These are phyloP conservation scores for Agapanthus africanus DNA, from an alignment of 106 monocot species.

Conservation along the genomic window DNA sequence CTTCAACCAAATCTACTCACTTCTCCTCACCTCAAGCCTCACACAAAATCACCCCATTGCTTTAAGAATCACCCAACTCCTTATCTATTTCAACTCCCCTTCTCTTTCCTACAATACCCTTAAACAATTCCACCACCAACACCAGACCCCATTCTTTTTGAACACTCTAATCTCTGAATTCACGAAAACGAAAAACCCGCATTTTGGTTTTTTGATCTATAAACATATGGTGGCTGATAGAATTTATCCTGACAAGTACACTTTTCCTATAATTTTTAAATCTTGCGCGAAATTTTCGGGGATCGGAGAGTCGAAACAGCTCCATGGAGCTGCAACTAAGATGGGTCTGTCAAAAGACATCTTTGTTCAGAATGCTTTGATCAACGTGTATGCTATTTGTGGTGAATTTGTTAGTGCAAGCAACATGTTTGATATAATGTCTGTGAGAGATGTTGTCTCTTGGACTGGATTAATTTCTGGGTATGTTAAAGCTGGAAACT, in stretches of 20 bases:
- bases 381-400: constrained; percentile 33
- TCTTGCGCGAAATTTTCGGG: constrained; percentile 35
- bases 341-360: constrained; percentile 23
- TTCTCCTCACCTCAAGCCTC: constrained; percentile 40
- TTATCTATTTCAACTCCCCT: constrained; percentile 10
- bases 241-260: constrained; percentile 34
- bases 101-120: constrained; percentile 30
- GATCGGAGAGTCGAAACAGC: constrained; percentile 31
- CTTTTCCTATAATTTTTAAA: constrained; percentile 43
- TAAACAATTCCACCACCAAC: constrained; percentile 26
- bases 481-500: constrained; percentile 46
- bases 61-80: constrained; percentile 17
- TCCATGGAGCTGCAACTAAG: constrained; percentile 30
- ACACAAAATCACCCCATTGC: constrained; percentile 18
- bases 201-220: constrained; percentile 17
- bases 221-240: constrained; percentile 20
- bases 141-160: constrained; percentile 34
- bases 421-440: constrained; percentile 52
- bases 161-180: constrained; percentile 37
- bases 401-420: constrained; percentile 16
- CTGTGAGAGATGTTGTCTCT: constrained; percentile 52
- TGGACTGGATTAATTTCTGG: constrained; percentile 76
- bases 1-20: constrained; percentile 33
- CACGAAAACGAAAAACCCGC: constrained; percentile 8
- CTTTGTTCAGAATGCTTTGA: constrained; percentile 40